Base-by-base conservation (phyloP, 2,329 filamentous ascomycete species). In the Macrophomina tecta region DNA sequence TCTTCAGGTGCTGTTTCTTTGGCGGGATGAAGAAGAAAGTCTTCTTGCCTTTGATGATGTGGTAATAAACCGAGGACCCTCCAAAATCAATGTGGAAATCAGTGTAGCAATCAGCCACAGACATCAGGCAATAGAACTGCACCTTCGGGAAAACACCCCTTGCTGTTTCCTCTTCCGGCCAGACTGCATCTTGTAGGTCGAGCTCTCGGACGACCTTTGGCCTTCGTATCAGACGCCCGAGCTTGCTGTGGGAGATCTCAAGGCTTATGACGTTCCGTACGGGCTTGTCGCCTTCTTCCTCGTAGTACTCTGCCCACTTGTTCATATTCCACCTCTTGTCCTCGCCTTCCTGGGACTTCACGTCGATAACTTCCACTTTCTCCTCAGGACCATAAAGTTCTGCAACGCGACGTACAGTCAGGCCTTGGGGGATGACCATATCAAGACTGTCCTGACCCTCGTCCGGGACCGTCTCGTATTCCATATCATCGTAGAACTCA, bases 71-170 rank as follows among this genome's bases (percentile, higher is more conserved):
- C 1, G 88, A 90, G 4, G 89, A 90, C 5, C 89, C 89, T 42
- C 88, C 89, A 76, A 91, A 91, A 73, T 91, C 89, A 73, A 91
- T 89, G 76, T 91, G 89, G 70, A 91, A 91, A 75, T 91, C 89
- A 23, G 89, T 91, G 70, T 89, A 91, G 75, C 88, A 90, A 75
- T 91, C 88, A 12, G 87, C 87, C 28, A 90, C 88, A 5, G 89
- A 90, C 89, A 91, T 91, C 42, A 91, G 78, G 73, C 87, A 89
- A 78, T 90, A 90, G 72, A 89, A 90, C 68, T 90, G 87, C 7
- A 91, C 89, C 67, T 87, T 86, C 6, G 88, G 87, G 66, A 83
- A 87, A 64, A 87, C 83, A 36, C 83, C 82, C 69, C 85, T 83
- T 56, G 85, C 84, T 1, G 72, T 82, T 76, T 81, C 78, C 52